Conservation (phyloP, 1,139 yeast genomes). For the Candida sp. region DNA sequence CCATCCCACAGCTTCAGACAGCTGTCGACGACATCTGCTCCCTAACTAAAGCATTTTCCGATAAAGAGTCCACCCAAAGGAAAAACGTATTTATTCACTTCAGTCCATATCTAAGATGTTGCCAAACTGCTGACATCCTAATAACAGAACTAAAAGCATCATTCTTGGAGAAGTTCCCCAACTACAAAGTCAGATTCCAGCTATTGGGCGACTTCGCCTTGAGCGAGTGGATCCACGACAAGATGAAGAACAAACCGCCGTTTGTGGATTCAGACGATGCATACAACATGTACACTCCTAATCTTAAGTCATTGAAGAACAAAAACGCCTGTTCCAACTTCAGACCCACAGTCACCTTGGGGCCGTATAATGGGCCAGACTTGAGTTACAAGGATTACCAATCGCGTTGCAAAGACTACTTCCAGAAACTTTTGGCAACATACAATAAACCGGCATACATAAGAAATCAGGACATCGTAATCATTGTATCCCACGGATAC, state of each 20-base stretch:
- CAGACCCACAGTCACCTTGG: slow-evolving; percentile 50
- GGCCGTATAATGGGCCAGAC: slow-evolving; percentile 51
- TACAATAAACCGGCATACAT: slow-evolving; percentile 44
- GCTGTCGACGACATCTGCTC: slow-evolving; percentile 34
- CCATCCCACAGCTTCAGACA: slow-evolving; percentile 31
- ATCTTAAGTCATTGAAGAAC: slow-evolving; percentile 40
- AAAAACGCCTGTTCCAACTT: slow-evolving; percentile 43
- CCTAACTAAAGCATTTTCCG: slow-evolving; percentile 28
- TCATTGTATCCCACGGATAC: slow-evolving; percentile 50
- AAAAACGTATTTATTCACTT: slow-evolving; percentile 48
- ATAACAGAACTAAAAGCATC: slow-evolving; percentile 32
- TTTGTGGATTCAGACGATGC: slow-evolving; percentile 50
- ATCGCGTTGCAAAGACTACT: slow-evolving; percentile 43
- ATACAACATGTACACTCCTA: slow-evolving; percentile 53
- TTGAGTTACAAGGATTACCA: slow-evolving; percentile 47
- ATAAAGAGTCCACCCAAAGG: slow-evolving; percentile 19
- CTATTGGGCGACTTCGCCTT: slow-evolving; percentile 51
- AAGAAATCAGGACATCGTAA: slow-evolving; percentile 39
- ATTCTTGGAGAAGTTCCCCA: slow-evolving; percentile 29
- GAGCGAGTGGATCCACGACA: slow-evolving; percentile 53
- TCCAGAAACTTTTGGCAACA: slow-evolving; percentile 47
- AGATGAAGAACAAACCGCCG: slow-evolving; percentile 49
- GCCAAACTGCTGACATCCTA: slow-evolving; percentile 49
- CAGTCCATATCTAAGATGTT: slow-evolving; percentile 49
- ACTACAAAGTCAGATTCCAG: slow-evolving; percentile 42